Evolutionary conservation across 2,329 filamentous ascomycete genomes (phyloP), one percentile per base, ranked within the genome.

Genomic region (Colletotrichum kahawae): DNA sequence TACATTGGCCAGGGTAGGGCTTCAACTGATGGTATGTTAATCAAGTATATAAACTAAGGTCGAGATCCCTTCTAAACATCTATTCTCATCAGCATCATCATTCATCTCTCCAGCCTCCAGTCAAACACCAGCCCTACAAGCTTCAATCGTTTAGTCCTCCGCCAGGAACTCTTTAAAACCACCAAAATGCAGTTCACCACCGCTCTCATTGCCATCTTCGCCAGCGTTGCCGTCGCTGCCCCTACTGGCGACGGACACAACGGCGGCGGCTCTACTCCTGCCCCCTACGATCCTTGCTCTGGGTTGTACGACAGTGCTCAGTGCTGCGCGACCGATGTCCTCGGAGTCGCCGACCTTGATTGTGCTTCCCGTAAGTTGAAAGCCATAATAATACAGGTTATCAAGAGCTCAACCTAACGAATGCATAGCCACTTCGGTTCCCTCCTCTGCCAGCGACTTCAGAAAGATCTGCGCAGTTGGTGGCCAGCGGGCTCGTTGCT

Each of bases 301-400:
- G 83, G 83, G 16, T 82, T 87, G n/a, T 87, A 87, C 78, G 80
- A 79, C 77, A 85, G 77, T 33, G 79, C 88, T 4, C 87, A 89
- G 77, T 93, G 92, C 86, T 93, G 92, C 80, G 88, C 91, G 14
- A 91, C 90, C 29, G 89, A 93, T 77, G 86, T 93, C 36, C 87
- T 93, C 36, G 88, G 89, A 72, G 76, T 92, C 76, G 89, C 88
- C 8, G 84, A 90, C 80, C 84, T 92, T 31, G 84, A 93, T 84
- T 93, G 92, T 80, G 82, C 78, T 14, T 79, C 83, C 70, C 90
- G 71, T 74, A 10, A 71, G 71, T 60, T 51, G 7, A 51, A 21
- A 13, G 10, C n/a, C 21, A 24, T 51, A 51, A 13, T 13, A 24
- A 21, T 7, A 13, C 13, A 21, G 43, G 18, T 21, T 13, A 4